A percentile compares a stretch with the other conserved stretches of the same genome.
Evolutionary conservation across 1,284 basidiomycete genomes (phyloP).

Genomic region (Puccinia hordei): DNA sequence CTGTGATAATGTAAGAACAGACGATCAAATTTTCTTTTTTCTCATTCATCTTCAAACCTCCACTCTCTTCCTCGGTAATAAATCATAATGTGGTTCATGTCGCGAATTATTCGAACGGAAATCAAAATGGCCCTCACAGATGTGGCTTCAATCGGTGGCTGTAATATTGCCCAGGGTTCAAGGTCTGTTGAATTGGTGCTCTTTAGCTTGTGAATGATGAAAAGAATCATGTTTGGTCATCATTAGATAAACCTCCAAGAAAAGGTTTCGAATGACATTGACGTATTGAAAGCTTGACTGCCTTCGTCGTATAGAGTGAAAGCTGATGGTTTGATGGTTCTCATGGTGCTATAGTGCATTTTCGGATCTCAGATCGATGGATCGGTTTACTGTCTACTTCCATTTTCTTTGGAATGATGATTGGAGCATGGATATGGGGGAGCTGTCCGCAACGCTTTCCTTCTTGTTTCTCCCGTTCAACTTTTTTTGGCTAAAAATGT

Average conservation of each 20-base stretch:
- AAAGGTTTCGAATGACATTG: background rate
- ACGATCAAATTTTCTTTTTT: background rate
- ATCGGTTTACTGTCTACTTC: slow-evolving; percentile 76
- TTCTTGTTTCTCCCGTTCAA: background rate
- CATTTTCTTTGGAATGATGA: slow-evolving; percentile 92
- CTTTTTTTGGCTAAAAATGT: background rate
- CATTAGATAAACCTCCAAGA: background rate
- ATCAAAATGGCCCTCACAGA: slow-evolving; percentile 1
- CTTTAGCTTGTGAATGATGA: slow-evolving; percentile 1
- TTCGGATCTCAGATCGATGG: slow-evolving; percentile 63
- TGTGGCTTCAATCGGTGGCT: slow-evolving; percentile 50
- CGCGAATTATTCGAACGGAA: background rate
- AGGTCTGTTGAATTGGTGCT: slow-evolving; percentile 34
- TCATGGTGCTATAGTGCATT: slow-evolving; percentile 26
- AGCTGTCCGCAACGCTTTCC: slow-evolving; percentile 52
- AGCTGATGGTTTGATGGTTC: background rate
- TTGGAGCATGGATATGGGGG: slow-evolving; percentile 71
- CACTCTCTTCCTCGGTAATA: background rate
- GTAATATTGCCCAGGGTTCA: slow-evolving; percentile 48
- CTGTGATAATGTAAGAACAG: slow-evolving; percentile 46
- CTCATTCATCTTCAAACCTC: background rate
- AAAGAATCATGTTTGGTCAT: background rate
- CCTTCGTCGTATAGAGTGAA: background rate
- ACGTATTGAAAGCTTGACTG: background rate
- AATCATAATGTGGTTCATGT: background rate